Percentiles rank a stretch among this genome's conserved stretches.
Conservation (phyloP, 2,329 filamentous ascomycete species). For the Teratosphaeria gauchensis region DNA sequence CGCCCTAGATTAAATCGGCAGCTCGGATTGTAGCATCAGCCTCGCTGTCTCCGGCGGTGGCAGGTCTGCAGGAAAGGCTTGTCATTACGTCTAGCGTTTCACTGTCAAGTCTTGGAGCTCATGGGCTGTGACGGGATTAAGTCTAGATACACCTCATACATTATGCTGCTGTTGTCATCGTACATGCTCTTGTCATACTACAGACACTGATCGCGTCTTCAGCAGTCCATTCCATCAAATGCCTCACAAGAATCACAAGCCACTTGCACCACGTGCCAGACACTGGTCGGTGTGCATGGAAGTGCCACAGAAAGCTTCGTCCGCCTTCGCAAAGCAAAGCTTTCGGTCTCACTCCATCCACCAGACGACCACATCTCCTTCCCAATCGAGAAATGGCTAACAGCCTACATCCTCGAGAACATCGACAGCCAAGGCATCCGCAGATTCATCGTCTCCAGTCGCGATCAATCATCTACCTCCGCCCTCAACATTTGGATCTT, state of each 20-base stretch:
- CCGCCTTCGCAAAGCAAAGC: constrained; percentile 20
- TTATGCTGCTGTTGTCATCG: neutral
- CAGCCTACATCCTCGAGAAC: constrained; percentile 46
- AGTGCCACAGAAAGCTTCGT: constrained; percentile 32
- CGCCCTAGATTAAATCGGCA: constrained; percentile 20
- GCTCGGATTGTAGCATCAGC: constrained; percentile 10
- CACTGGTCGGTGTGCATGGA: constrained; percentile 33
- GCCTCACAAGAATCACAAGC: neutral
- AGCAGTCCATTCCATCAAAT: neutral
- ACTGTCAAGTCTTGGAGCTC: constrained; percentile 19
- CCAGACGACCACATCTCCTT: constrained; percentile 6
- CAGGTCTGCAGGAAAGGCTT: constrained; percentile 13
- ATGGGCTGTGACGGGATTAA: constrained; percentile 22
- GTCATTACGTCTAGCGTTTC: constrained; percentile 20
- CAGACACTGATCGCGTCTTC: neutral
- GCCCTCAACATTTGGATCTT: constrained; percentile 45
- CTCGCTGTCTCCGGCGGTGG: constrained; percentile 12
- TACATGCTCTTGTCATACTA: neutral
- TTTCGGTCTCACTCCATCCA: constrained; percentile 15
- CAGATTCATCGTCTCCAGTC: constrained; percentile 42
- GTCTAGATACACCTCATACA: constrained; percentile 22
- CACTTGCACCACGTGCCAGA: constrained; percentile 30
- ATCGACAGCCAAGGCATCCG: constrained; percentile 47
- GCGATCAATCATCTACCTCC: neutral
- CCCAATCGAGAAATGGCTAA: constrained; percentile 35